Evolutionary conservation across 2,329 filamentous ascomycete species (phyloP).

Genomic region (Macrophomina phaseolina): DNA sequence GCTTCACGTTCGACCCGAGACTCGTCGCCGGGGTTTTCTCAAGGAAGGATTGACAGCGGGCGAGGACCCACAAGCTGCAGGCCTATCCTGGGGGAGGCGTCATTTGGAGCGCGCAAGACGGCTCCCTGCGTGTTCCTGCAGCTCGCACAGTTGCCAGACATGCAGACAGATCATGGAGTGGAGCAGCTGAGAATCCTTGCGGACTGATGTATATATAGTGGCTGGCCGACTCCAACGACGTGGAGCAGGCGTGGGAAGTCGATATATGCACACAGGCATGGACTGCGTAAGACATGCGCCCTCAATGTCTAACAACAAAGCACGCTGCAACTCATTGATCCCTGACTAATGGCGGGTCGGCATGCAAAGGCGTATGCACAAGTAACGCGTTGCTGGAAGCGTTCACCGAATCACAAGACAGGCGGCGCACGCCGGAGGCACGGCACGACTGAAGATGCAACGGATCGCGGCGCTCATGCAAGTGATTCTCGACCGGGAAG

Average conservation of each 20-base stretch:
- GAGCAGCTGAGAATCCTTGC: not conserved
- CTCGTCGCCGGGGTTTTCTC: not conserved
- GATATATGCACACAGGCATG: not conserved
- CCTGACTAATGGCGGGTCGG: not conserved
- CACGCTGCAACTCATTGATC: not conserved
- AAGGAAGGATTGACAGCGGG: constrained; percentile 9
- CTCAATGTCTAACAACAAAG: not conserved
- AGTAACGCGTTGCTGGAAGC: not conserved
- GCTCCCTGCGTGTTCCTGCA: constrained; percentile 23
- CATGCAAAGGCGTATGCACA: not conserved
- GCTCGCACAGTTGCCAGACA: not conserved
- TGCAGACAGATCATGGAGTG: constrained; percentile 6
- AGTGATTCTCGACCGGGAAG: constrained; percentile 21
- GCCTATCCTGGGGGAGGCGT: constrained; percentile 6
- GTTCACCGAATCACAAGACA: not conserved
- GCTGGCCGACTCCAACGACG: not conserved
- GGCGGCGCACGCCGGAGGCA: not conserved
- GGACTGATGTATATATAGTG: not conserved
- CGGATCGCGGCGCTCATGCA: constrained; percentile 16
- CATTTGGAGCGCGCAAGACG: constrained; percentile 9
- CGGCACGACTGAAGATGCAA: not conserved
- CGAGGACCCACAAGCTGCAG: constrained; percentile 12
- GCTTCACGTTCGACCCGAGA: not conserved
- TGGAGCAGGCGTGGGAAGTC: not conserved
- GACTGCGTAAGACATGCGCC: constrained; percentile 2